Conservation (phyloP, 768 basidiomycete genomes). For the Chiua virens region DNA sequence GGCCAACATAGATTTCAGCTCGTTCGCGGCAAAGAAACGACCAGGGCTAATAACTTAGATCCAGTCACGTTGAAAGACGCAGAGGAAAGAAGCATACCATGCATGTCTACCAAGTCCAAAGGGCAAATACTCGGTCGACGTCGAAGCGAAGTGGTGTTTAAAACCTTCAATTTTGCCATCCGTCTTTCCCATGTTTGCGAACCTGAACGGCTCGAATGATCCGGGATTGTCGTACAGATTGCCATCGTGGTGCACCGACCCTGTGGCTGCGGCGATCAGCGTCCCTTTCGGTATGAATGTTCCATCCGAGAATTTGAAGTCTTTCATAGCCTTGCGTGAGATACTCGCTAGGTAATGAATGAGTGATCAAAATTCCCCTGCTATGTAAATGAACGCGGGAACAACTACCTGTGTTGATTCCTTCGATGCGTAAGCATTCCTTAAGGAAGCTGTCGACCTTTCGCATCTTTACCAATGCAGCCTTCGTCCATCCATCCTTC, state of each 20-base stretch:
- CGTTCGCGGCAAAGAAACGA: constrained; percentile 9
- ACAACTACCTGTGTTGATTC: constrained; percentile 24
- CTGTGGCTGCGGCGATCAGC: constrained; percentile 22
- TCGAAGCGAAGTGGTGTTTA: constrained; percentile 36
- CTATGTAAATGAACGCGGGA: not conserved
- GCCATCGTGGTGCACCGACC: constrained; percentile 23
- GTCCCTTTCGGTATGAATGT: constrained; percentile 37
- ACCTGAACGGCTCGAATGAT: constrained; percentile 34
- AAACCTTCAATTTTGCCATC: constrained; percentile 28
- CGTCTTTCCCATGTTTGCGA: constrained; percentile 32
- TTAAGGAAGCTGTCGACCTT: constrained; percentile 21
- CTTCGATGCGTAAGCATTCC: constrained; percentile 29
- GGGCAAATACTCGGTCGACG: constrained; percentile 29
- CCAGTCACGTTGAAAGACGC: no score
- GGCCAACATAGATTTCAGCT: constrained; percentile 18
- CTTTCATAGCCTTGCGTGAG: constrained; percentile 9
- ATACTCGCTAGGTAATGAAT: constrained; percentile 2
- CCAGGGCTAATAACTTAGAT: constrained; percentile 8
- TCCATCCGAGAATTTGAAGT: constrained; percentile 35
- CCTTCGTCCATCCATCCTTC: constrained; percentile 20
- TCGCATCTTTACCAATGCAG: constrained; percentile 12
- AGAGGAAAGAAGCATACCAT: constrained; percentile 3
- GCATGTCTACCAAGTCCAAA: constrained; percentile 35
- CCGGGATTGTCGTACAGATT: constrained; percentile 33
- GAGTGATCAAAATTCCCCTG: not conserved